Percentiles rank a stretch among this genome's conserved stretches.
phyloP scores from a whole-genome alignment of 2,329 filamentous ascomycete species.

The Botryosphaeria dothidea region DNA sequence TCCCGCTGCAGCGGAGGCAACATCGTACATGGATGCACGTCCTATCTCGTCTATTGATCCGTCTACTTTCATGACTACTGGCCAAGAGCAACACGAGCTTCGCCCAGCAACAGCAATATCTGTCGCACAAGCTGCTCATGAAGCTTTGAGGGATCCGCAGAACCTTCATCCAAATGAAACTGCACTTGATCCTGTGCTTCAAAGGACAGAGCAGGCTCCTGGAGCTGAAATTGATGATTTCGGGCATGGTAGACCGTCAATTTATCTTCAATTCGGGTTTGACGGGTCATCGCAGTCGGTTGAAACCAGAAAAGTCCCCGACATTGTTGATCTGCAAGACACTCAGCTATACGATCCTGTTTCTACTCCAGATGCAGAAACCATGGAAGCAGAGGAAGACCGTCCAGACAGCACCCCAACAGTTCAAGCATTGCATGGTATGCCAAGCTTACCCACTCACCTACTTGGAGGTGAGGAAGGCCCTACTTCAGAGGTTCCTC shows the following conservation, averaged over 20 bases:
- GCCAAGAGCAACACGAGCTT: not conserved
- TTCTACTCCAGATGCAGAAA: not conserved
- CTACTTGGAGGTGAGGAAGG: too few species aligned
- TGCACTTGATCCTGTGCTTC: not conserved
- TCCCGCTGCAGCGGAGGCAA: conserved; percentile 27
- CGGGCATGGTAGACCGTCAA: not conserved
- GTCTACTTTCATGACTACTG: not conserved
- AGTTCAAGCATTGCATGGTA: not conserved
- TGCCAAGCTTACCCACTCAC: too few species aligned
- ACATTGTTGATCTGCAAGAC: not conserved
- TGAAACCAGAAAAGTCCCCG: not conserved
- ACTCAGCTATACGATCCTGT: not conserved
- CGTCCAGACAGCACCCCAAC: not conserved
- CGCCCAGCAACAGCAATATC: conserved; percentile 7
- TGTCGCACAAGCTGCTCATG: not conserved
- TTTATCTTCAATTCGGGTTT: not conserved
- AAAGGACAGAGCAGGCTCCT: not conserved
- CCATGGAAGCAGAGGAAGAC: not conserved
- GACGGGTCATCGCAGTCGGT: not conserved
- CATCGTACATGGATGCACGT: conserved; percentile 33
- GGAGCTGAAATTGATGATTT: not conserved
- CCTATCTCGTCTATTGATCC: not conserved
- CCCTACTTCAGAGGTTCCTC: too few species aligned
- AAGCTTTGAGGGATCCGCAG: not conserved
- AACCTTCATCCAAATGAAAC: not conserved